Evolutionary conservation across 2,329 filamentous ascomycete genomes (phyloP).

Genomic region (Trichophyton simii): DNA sequence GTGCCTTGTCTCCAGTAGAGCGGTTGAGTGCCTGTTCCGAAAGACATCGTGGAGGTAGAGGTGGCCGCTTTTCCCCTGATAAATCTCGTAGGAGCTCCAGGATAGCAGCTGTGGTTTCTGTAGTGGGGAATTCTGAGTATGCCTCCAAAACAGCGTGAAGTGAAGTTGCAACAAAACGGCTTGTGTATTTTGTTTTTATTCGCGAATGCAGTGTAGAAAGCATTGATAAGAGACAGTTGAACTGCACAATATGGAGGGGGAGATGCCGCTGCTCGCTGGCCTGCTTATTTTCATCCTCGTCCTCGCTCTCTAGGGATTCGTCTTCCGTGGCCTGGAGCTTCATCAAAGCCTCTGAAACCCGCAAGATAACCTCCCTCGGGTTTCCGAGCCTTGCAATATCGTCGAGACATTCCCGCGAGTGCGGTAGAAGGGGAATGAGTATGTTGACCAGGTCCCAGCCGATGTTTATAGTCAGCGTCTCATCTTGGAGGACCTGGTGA

Average conservation of each 20-base stretch:
- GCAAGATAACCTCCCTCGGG: slow-evolving; percentile 51
- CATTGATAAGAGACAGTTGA: slow-evolving; percentile 37
- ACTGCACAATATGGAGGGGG: slow-evolving; percentile 26
- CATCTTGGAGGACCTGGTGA: slow-evolving; percentile 48
- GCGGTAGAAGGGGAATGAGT: slow-evolving; percentile 47
- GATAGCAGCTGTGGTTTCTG: slow-evolving; percentile 45
- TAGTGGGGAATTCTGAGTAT: slow-evolving; percentile 44
- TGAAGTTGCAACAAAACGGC: slow-evolving; percentile 51
- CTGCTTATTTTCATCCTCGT: slow-evolving; percentile 10
- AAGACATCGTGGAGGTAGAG: slow-evolving; percentile 45
- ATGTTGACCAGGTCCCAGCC: slow-evolving; percentile 55
- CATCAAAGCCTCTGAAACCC: slow-evolving; percentile 50
- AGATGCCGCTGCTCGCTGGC: slow-evolving; percentile 7
- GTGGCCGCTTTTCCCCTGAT: slow-evolving; percentile 45
- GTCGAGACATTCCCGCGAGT: slow-evolving; percentile 46
- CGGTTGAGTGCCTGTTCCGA: slow-evolving; percentile 35
- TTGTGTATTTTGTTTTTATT: slow-evolving; percentile 52
- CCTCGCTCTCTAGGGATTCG: slow-evolving; percentile 21
- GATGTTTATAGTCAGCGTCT: slow-evolving; percentile 49
- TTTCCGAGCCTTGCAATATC: slow-evolving; percentile 51
- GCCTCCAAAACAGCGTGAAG: slow-evolving; percentile 49
- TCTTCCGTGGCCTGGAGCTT: slow-evolving; percentile 38
- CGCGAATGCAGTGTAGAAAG: slow-evolving; percentile 46
- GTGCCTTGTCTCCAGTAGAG: slow-evolving; percentile 23
- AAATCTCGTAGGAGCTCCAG: slow-evolving; percentile 47